Conservation (phyloP, 2,329 filamentous ascomycete genomes). For the Penicillium hordei region DNA sequence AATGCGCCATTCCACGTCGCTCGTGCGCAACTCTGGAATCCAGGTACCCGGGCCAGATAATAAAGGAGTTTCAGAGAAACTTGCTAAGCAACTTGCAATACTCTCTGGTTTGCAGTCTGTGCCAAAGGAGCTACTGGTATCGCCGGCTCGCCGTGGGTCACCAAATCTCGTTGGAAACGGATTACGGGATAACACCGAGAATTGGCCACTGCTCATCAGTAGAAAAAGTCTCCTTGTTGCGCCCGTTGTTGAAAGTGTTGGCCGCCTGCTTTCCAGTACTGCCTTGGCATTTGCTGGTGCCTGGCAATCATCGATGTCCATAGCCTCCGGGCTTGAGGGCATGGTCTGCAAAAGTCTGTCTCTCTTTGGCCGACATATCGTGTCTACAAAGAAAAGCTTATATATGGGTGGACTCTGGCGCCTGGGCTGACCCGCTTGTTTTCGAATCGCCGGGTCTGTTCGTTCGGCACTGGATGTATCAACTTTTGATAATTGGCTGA, state of each 20-base stretch:
- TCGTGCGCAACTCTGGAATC: neutral
- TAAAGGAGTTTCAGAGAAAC: neutral
- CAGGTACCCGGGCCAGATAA: neutral
- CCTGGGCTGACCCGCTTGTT: neutral
- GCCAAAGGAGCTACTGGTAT: neutral
- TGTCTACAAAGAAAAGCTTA: conserved; percentile 13
- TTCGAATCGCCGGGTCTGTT: neutral
- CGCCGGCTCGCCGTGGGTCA: neutral
- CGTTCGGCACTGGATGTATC: neutral
- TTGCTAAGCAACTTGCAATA: neutral
- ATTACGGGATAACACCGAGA: neutral
- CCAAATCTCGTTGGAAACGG: neutral
- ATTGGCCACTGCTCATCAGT: neutral
- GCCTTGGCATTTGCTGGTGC: conserved; percentile 5
- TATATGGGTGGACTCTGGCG: neutral
- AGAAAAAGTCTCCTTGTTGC: neutral
- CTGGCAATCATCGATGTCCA: conserved; percentile 7
- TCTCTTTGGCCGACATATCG: conserved; percentile 8
- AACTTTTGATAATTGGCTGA: neutral
- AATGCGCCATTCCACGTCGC: neutral
- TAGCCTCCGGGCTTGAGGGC: conserved; percentile 4
- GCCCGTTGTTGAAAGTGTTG: conserved; percentile 1
- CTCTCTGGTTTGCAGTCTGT: neutral
- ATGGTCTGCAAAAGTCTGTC: conserved; percentile 12
- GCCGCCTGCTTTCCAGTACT: conserved; percentile 7